A percentile compares a stretch with the other conserved stretches of the same genome.
Conservation (phyloP, 2,329 filamentous ascomycete genomes). For the Dactylonectria macrodidyma region DNA sequence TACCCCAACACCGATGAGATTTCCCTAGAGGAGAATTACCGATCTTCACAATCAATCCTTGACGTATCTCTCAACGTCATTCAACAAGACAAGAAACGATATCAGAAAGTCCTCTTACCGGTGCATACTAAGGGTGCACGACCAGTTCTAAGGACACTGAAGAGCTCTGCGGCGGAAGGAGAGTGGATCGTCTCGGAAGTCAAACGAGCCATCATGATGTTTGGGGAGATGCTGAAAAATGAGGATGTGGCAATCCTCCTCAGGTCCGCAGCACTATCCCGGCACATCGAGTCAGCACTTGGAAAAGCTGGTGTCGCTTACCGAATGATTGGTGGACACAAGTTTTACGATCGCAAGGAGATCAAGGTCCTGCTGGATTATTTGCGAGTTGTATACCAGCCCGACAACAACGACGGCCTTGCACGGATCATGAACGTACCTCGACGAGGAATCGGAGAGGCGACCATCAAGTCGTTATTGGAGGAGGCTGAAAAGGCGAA, state of each 20-base stretch:
- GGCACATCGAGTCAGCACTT: constrained; percentile 87
- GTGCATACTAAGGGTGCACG: constrained; percentile 85
- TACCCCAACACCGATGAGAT: constrained; percentile 87
- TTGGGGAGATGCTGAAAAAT: constrained; percentile 79
- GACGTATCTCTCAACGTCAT: constrained; percentile 87
- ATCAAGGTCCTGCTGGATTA: constrained; percentile 92
- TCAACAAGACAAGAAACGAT: constrained; percentile 87
- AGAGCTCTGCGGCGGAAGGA: constrained; percentile 80
- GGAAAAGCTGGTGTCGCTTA: constrained; percentile 88
- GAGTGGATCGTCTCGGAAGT: constrained; percentile 93
- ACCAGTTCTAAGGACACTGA: constrained; percentile 85
- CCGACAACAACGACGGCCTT: constrained; percentile 89
- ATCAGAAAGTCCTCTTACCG: constrained; percentile 83
- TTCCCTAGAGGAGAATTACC: constrained; percentile 93
- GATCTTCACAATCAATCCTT: constrained; percentile 89
- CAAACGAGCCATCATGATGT: constrained; percentile 77
- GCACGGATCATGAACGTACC: constrained; percentile 89
- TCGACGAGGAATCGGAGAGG: constrained; percentile 83
- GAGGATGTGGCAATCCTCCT: constrained; percentile 90
- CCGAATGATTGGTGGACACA: constrained; percentile 89
- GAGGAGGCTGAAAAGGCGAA: constrained; percentile 82
- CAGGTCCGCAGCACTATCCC: constrained; percentile 85
- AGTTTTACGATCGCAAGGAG: constrained; percentile 93
- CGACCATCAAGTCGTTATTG: constrained; percentile 80
- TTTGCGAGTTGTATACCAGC: constrained; percentile 86